These are phyloP conservation scores for Stagonosporopsis tanaceti DNA, from an alignment of 2,329 filamentous ascomycete species.

Conservation along the genomic window DNA sequence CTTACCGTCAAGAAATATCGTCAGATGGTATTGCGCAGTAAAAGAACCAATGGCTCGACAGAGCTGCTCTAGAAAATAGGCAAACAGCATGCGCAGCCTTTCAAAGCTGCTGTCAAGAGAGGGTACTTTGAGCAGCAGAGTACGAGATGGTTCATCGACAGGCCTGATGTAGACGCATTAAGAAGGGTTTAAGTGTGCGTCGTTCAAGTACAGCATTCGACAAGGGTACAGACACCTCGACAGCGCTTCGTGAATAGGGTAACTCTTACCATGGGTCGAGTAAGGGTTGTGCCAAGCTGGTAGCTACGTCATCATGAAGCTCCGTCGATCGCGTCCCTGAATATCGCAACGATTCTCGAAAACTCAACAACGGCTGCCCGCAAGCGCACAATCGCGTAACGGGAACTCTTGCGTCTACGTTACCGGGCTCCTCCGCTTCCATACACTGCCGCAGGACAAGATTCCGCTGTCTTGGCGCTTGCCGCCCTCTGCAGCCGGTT, in stretches of 20 bases:
- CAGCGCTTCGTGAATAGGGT: background rate
- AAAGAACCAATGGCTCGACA: too few species aligned
- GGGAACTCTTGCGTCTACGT: background rate
- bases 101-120: too few species aligned
- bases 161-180: too few species aligned
- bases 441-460: slow-evolving; percentile 9
- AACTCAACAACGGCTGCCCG: slow-evolving; percentile 4
- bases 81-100: too few species aligned
- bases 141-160: too few species aligned
- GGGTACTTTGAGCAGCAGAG: too few species aligned
- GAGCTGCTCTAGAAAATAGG: too few species aligned
- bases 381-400: slow-evolving; percentile 14
- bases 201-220: background rate
- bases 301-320: slow-evolving; percentile 25
- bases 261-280: background rate
- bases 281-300: slow-evolving; percentile 13
- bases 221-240: too few species aligned
- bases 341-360: background rate
- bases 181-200: too few species aligned
- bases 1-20: too few species aligned
- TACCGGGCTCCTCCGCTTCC: slow-evolving; percentile 19
- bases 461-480: slow-evolving; percentile 13
- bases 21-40: too few species aligned
- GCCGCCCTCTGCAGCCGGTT: slow-evolving; percentile 1
- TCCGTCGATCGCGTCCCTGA: slow-evolving; percentile 22